Evolutionary conservation across 2,329 filamentous ascomycete species (phyloP).

Genomic region (Chaetomiaceae sp.): DNA sequence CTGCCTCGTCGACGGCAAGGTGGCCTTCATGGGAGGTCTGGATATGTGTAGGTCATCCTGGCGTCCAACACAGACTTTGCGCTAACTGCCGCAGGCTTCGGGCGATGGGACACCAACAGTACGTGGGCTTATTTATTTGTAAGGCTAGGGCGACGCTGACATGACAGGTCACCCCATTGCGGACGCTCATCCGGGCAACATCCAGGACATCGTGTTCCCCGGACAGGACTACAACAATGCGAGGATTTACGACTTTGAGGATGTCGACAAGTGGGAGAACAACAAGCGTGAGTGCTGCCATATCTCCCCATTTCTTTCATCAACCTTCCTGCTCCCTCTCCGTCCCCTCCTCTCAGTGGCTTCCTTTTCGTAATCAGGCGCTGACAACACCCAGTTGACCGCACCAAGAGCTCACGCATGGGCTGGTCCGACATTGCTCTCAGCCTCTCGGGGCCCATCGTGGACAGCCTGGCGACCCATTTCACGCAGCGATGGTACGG

Average conservation of each 20-base stretch:
- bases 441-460: conserved; percentile 68
- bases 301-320: neutral
- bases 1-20: conserved; percentile 70
- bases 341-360: no score
- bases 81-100: conserved; percentile 54
- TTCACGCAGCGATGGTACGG: conserved; percentile 75
- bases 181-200: conserved; percentile 73
- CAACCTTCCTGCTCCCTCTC: neutral
- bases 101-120: conserved; percentile 82
- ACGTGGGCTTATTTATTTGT: conserved; percentile 21
- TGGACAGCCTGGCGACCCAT: conserved; percentile 69
- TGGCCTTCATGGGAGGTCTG: conserved; percentile 87
- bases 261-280: conserved; percentile 73
- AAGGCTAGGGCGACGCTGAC: neutral
- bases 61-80: neutral
- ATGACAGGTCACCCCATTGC: conserved; percentile 66
- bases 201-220: conserved; percentile 74
- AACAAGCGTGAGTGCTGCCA: conserved; percentile 59
- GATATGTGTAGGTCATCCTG: conserved; percentile 61
- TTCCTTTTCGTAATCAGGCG: neutral
- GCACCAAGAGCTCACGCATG: conserved; percentile 77
- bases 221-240: conserved; percentile 95
- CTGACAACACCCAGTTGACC: conserved; percentile 52
- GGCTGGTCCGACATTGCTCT: conserved; percentile 87
- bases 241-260: conserved; percentile 73